phyloP scores from a whole-genome alignment of 805 yeast species.

The Sporopachydermia lactativora region DNA sequence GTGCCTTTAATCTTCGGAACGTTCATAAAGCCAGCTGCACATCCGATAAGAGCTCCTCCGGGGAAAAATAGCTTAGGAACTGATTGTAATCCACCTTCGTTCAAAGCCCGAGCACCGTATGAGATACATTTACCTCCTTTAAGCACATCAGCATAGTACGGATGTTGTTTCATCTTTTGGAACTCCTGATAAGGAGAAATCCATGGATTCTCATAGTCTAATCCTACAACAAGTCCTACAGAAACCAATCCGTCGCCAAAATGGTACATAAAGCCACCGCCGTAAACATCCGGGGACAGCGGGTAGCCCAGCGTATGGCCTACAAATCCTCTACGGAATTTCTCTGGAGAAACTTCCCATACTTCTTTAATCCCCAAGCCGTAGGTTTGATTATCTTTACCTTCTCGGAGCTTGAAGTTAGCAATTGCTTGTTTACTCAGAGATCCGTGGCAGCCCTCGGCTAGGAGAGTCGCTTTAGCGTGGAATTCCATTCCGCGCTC shows the following conservation, averaged over 20 bases:
- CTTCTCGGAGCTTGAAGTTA: slow-evolving; percentile 52
- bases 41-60: slow-evolving; percentile 92
- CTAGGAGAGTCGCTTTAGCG: slow-evolving; percentile 76
- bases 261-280: slow-evolving; percentile 96
- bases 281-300: slow-evolving; percentile 56
- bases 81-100: slow-evolving; percentile 94
- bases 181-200: slow-evolving; percentile 92
- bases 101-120: slow-evolving; percentile 91
- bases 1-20: slow-evolving; percentile 97
- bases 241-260: slow-evolving; percentile 88
- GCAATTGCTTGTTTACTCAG: slow-evolving; percentile 63
- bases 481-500: slow-evolving; percentile 97
- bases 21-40: slow-evolving; percentile 92
- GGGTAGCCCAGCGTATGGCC: slow-evolving; percentile 90
- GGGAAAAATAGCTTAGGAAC: slow-evolving; percentile 87
- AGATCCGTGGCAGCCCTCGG: slow-evolving; percentile 99
- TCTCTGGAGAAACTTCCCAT: slow-evolving; percentile 84
- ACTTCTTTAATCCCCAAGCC: slow-evolving; percentile 95
- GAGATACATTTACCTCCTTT: slow-evolving; percentile 87
- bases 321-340: slow-evolving; percentile 67
- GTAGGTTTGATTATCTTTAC: slow-evolving; percentile 69
- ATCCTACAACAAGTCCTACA: slow-evolving; percentile 88
- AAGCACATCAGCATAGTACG: slow-evolving; percentile 58
- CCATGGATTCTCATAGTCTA: slow-evolving; percentile 92
- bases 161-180: slow-evolving; percentile 87